Evolutionary conservation across 257 asterid species (phyloP), one percentile per base, ranked within the genome.

Genomic region (Capsicum rhomboideum): DNA sequence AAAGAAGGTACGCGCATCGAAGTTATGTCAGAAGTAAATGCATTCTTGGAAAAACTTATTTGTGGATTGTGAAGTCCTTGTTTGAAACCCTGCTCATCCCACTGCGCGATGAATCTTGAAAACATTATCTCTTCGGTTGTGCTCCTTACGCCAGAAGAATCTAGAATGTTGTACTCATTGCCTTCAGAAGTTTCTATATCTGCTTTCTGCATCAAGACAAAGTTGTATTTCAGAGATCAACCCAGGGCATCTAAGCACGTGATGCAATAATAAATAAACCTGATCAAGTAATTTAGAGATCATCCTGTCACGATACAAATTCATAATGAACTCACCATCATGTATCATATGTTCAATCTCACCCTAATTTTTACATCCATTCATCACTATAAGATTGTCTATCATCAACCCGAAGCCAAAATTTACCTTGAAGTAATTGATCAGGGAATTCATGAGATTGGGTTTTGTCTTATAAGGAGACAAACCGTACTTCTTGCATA

Each of bases 391-490:
- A 71, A 75, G 81, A 75, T 75, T 2, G 63, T 75, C 63, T 75
- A 52, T 75, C 44, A 50, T 75, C 81, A 50, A 50, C 61, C 26
- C 21, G 8, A 75, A 75, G 10, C 81, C 63, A 75, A 75, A 44
- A 75, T 49, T 75, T 49, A 84, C 86, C 86, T 84, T 84, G 66
- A 75, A 84, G 69, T 58, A 61, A 66, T 80, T 61, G 52, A 78
- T 64, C 86, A 84, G 67, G 17, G 86, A 84, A 75, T 46, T 59
- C 66, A 75, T 67, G 18, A 84, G 80, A 77, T 58, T 29, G 37
- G 79, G 83, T 84, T 84, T 77, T 75, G 86, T 77, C 79, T 75
- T 84, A 26, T 84, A 78, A 59, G 86, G 86, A 84, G 83, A 84
- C 83, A 77, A 64, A 46, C 55, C 83, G 18, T 61, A 78, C 63